Conservation (phyloP, 202 grass and related monocot genomes). For the Carex arenaria region DNA sequence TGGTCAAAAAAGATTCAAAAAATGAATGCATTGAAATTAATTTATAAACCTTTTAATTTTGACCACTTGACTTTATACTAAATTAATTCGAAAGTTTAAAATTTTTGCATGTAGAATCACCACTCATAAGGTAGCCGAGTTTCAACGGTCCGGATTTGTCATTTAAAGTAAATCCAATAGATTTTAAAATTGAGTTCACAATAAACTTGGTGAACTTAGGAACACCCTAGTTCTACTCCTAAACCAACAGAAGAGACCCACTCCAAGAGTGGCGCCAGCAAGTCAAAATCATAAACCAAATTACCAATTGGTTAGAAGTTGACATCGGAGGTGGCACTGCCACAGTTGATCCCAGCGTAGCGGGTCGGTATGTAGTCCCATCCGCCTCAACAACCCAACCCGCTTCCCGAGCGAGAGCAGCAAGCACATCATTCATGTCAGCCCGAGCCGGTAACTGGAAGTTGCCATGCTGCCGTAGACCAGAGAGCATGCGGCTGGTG, state of each 20-base stretch:
- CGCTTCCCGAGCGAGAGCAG: slow-evolving; percentile 79
- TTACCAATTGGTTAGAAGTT: slow-evolving; percentile 43
- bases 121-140: too few species aligned
- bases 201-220: too few species aligned
- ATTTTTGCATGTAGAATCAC: too few species aligned
- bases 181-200: too few species aligned
- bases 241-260: not conserved
- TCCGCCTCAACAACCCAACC: slow-evolving; percentile 85
- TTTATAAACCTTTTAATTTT: too few species aligned
- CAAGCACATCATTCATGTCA: slow-evolving; percentile 99
- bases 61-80: too few species aligned
- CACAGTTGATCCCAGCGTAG: not conserved
- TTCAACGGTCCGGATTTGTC: too few species aligned
- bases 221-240: too few species aligned
- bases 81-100: too few species aligned
- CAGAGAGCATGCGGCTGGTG: slow-evolving; percentile 89
- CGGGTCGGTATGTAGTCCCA: slow-evolving; percentile 72
- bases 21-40: too few species aligned
- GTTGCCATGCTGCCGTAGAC: slow-evolving; percentile 86
- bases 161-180: too few species aligned
- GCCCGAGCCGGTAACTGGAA: slow-evolving; percentile 81
- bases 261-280: not conserved
- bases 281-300: not conserved
- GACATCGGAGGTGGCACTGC: not conserved
- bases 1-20: too few species aligned